Evolutionary conservation across 2,329 filamentous ascomycete species (phyloP), one percentile per base, ranked within the genome.

Genomic region (Pseudocercospora vitis): DNA sequence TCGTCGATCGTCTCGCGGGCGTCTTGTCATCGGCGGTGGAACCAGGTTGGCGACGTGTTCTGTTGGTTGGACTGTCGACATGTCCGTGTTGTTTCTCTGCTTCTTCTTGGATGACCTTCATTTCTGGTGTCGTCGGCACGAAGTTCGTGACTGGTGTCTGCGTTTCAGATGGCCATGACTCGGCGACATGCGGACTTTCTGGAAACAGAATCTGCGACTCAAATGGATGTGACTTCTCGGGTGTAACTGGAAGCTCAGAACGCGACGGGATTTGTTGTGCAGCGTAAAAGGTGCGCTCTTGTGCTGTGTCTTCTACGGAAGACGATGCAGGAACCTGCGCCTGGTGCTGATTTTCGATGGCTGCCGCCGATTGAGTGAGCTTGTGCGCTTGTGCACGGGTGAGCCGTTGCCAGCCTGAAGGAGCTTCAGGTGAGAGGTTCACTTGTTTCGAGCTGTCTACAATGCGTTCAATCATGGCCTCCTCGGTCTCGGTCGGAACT

Each of bases 61-160:
- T 35, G 39, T 48, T 48, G n/a, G 56, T 26, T 8, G 51, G 3
- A 47, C 19, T 12, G 37, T 16, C 7, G 40, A 12, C 9, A 40
- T 24, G 9, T 32, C 23, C 12, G 8, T 31, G 21, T 16, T 47
- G 21, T 14, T 48, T 42, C 16, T 42, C 40, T 9, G 44, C 44
- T 12, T 42, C 18, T 11, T 32, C 37, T n/a, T 58, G 33, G 2
- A 46, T 31, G 1, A 52, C 48, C n/a, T 72, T 74, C 21, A 70
- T 65, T 45, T 71, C 66, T 4, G 73, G 72, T 6, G 70, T 73
- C 18, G 69, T 61, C 7, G 69, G 70, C 5, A 72, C 40, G 26
- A 33, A 49, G 21, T 19, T 50, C 6, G 16, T 19, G 14, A 31
- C 7, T 35, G 33, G 44, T 26, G 49, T 18, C 19, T 56, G 53